Evolutionary conservation across 2,329 filamentous ascomycete genomes (phyloP).

Genomic region (Claviceps paspali): DNA sequence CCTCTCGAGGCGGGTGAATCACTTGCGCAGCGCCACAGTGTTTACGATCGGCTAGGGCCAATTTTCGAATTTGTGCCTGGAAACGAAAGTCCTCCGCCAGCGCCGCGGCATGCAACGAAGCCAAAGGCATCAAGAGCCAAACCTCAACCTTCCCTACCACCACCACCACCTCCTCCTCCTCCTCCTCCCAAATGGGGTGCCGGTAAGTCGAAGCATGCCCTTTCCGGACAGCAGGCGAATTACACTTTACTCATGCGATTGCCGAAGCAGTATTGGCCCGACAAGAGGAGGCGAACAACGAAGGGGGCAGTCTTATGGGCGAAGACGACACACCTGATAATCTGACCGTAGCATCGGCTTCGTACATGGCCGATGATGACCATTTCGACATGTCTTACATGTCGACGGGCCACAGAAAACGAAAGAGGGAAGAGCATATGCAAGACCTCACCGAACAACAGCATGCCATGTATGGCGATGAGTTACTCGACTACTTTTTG

Average conservation of each 20-base stretch:
- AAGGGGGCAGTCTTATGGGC: slow-evolving; percentile 44
- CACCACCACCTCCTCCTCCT: too few relatives aligned
- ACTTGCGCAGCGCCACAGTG: slow-evolving; percentile 74
- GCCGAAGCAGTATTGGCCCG: slow-evolving; percentile 10
- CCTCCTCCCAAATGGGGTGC: slow-evolving; percentile 40
- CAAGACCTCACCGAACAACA: slow-evolving; percentile 60
- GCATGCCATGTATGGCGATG: slow-evolving; percentile 82
- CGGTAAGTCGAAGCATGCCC: slow-evolving; percentile 5
- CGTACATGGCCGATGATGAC: slow-evolving; percentile 73
- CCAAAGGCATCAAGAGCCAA: slow-evolving; percentile 54
- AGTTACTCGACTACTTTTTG: slow-evolving; percentile 91
- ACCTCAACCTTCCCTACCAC: too few relatives aligned
- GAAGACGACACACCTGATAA: slow-evolving; percentile 77
- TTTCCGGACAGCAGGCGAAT: not conserved
- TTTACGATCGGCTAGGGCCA: slow-evolving; percentile 65
- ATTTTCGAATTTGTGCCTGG: slow-evolving; percentile 87
- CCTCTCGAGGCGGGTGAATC: slow-evolving; percentile 67
- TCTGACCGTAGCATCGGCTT: slow-evolving; percentile 67
- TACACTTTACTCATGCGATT: slow-evolving; percentile 1
- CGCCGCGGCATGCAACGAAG: slow-evolving; percentile 81
- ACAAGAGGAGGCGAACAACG: slow-evolving; percentile 49
- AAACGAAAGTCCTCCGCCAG: slow-evolving; percentile 77
- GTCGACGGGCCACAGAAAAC: slow-evolving; percentile 50
- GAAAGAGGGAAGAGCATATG: slow-evolving; percentile 55
- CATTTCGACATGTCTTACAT: slow-evolving; percentile 54